Conservation (phyloP, 495 filamentous ascomycete species). For the Penicillium silybi region DNA sequence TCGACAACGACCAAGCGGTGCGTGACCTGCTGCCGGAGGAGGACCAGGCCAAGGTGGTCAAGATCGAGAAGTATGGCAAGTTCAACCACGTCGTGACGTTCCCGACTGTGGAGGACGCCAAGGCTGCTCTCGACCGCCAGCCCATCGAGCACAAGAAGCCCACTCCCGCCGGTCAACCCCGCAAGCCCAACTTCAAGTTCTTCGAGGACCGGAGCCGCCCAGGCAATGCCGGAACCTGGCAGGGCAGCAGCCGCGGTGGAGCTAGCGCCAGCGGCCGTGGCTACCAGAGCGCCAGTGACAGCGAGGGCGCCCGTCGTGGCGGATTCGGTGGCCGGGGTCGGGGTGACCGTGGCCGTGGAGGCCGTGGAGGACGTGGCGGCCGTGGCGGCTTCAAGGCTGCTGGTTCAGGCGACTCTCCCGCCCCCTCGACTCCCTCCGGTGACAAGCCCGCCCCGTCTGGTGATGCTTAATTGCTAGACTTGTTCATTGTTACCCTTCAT, state of each 20-base stretch:
- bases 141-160: slow-evolving; percentile 69
- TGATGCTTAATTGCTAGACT: slow-evolving; percentile 41
- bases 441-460: slow-evolving; percentile 44
- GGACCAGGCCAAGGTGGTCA: slow-evolving; percentile 70
- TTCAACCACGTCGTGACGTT: slow-evolving; percentile 80
- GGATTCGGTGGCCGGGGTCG: slow-evolving; percentile 61
- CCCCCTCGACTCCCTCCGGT: slow-evolving; percentile 49
- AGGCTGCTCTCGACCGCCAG: slow-evolving; percentile 66
- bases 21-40: slow-evolving; percentile 77
- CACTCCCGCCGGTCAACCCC: slow-evolving; percentile 55
- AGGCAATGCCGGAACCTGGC: slow-evolving; percentile 70
- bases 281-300: slow-evolving; percentile 83
- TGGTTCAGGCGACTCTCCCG: slow-evolving; percentile 42
- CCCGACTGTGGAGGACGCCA: slow-evolving; percentile 69
- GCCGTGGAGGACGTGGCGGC: slow-evolving; percentile 39
- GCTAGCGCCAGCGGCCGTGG: slow-evolving; percentile 54
- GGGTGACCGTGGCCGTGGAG: slow-evolving; percentile 51
- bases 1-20: slow-evolving; percentile 71
- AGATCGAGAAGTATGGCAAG: slow-evolving; percentile 72
- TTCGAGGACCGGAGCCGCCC: slow-evolving; percentile 64
- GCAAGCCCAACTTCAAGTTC: slow-evolving; percentile 74
- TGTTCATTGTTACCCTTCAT: slow-evolving; percentile 5
- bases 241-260: slow-evolving; percentile 59
- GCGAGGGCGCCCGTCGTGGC: slow-evolving; percentile 61
- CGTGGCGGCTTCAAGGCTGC: slow-evolving; percentile 52